Percentiles rank a stretch among this genome's conserved stretches.
phyloP scores from a whole-genome alignment of 2,329 filamentous ascomycete genomes.

The Aspergillus spinulosporus region DNA sequence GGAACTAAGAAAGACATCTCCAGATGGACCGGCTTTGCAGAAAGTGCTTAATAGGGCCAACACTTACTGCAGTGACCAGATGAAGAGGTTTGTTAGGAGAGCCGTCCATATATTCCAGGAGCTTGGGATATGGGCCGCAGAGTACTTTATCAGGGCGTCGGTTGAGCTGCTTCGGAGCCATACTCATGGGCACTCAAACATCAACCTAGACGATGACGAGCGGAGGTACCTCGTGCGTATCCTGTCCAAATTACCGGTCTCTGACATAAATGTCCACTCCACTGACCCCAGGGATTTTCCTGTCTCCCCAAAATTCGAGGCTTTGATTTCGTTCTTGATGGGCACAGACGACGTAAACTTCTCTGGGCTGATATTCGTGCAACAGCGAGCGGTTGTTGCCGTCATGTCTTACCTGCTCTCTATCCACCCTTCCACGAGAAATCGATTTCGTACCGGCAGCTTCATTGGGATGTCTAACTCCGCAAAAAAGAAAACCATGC shows the following conservation, averaged over 20 bases:
- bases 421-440: constrained; percentile 49
- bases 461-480: constrained; percentile 52
- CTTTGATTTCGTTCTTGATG: constrained; percentile 56
- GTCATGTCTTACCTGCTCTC: constrained; percentile 61
- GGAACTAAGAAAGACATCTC: constrained; percentile 45
- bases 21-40: constrained; percentile 31
- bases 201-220: constrained; percentile 55
- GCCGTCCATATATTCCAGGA: constrained; percentile 54
- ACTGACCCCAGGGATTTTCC: constrained; percentile 11
- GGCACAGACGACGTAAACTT: constrained; percentile 50
- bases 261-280: constrained; percentile 20
- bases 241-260: constrained; percentile 26
- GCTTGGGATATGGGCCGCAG: constrained; percentile 68
- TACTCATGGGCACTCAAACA: constrained; percentile 30
- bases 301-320: constrained; percentile 59
- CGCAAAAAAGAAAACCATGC: constrained; percentile 44
- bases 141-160: constrained; percentile 62
- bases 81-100: constrained; percentile 57
- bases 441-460: constrained; percentile 46
- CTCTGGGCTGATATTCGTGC: constrained; percentile 66
- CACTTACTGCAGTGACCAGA: constrained; percentile 52
- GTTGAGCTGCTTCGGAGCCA: constrained; percentile 39
- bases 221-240: constrained; percentile 53
- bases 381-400: constrained; percentile 61
- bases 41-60: constrained; percentile 33